Conservation (phyloP, 1,284 basidiomycete genomes). For the Cryptococcus sp. region DNA sequence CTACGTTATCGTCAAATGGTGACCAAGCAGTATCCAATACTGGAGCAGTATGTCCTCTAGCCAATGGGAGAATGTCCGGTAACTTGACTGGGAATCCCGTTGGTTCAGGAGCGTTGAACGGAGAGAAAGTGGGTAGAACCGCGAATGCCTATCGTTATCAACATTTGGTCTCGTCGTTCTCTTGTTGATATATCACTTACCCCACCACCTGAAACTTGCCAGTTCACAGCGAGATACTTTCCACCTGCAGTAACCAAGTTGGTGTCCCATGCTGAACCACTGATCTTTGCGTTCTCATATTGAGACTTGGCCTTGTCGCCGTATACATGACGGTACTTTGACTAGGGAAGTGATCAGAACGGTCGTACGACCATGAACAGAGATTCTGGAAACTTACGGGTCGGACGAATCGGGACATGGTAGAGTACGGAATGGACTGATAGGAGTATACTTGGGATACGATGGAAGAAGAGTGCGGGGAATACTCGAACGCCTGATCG, state of each 20-base stretch:
- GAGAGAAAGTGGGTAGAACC: slow-evolving; percentile 77
- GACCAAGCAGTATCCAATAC: slow-evolving; percentile 95
- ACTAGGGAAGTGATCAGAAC: slow-evolving; percentile 28
- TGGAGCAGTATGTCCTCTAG: slow-evolving; percentile 62
- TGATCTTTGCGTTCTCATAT: slow-evolving; percentile 87
- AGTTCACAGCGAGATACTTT: slow-evolving; percentile 62
- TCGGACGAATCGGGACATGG: slow-evolving; percentile 58
- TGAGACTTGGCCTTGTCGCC: slow-evolving; percentile 75
- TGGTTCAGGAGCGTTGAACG: slow-evolving; percentile 55
- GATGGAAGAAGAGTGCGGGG: not conserved
- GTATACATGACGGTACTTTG: slow-evolving; percentile 76
- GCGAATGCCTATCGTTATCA: slow-evolving; percentile 63
- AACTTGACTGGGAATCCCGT: slow-evolving; percentile 67
- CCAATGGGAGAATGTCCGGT: slow-evolving; percentile 87
- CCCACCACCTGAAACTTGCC: slow-evolving; percentile 92
- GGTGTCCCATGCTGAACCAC: slow-evolving; percentile 91
- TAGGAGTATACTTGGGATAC: not conserved
- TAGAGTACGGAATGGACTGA: not conserved
- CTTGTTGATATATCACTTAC: slow-evolving; percentile 19
- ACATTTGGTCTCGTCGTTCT: no score
- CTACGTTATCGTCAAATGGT: slow-evolving; percentile 84
- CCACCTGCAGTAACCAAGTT: slow-evolving; percentile 85
- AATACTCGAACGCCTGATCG: not conserved
- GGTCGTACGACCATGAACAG: not conserved
- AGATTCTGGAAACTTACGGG: slow-evolving; percentile 30